Evolutionary conservation across 2,329 filamentous ascomycete genomes (phyloP).

Genomic region (Colletotrichum tanaceti): DNA sequence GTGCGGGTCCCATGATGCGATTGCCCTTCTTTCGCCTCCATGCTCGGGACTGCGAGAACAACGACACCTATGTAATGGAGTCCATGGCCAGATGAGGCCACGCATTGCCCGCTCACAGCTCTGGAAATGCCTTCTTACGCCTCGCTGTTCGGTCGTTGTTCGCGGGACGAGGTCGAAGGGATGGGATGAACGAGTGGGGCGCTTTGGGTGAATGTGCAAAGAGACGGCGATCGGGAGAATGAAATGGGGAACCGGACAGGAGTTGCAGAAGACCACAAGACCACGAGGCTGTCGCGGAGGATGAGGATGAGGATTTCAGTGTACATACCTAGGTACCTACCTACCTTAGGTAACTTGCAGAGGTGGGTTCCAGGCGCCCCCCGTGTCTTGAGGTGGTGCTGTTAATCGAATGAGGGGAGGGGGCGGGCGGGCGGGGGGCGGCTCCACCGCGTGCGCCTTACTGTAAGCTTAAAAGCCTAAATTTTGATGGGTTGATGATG

Average conservation of each 20-base stretch:
- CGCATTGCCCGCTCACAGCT: neutral
- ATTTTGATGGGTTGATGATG: neutral
- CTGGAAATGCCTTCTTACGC: neutral
- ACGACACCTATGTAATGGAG: neutral
- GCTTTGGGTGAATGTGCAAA: neutral
- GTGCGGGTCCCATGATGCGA: neutral
- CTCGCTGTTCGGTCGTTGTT: neutral
- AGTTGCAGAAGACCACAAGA: neutral
- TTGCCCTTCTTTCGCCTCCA: neutral
- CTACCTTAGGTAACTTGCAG: too few species aligned
- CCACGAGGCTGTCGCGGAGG: neutral
- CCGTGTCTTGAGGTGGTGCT: conserved; percentile 1
- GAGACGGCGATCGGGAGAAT: conserved; percentile 1
- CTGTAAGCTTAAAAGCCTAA: conserved; percentile 36
- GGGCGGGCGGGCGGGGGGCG: neutral
- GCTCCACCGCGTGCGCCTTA: conserved; percentile 3
- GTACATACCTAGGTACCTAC: too few species aligned
- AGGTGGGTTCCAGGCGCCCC: neutral
- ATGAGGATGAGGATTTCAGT: neutral
- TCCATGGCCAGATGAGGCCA: neutral
- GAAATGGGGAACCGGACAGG: neutral
- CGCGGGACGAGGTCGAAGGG: neutral
- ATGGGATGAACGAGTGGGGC: conserved; percentile 26
- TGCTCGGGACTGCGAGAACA: neutral
- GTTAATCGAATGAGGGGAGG: neutral